Conservation (phyloP, 163 green algal species). For the Volvox carteri region DNA sequence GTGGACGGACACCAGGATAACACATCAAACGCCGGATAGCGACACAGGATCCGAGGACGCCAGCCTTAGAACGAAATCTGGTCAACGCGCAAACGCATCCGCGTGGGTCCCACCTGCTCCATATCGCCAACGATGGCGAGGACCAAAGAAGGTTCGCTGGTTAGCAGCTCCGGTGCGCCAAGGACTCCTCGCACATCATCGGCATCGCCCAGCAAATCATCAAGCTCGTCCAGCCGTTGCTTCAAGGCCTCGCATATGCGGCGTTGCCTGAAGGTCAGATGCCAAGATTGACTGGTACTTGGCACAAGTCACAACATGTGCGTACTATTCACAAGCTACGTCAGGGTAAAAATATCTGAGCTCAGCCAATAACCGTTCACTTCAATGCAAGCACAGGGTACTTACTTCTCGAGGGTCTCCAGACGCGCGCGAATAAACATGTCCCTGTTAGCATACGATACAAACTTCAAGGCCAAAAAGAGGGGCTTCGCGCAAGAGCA, state of each 20-base stretch:
- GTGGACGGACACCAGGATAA: no score
- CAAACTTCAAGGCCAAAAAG: not conserved
- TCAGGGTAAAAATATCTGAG: no score
- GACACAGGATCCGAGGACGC: no score
- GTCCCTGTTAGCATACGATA: conserved; percentile 7
- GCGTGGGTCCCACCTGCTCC: conserved; percentile 41
- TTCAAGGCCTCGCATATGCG: conserved; percentile 16
- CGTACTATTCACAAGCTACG: no score
- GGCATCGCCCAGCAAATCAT: conserved; percentile 13
- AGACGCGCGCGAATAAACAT: conserved; percentile 6
- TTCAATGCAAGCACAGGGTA: no score
- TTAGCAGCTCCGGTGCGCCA: conserved; percentile 2
- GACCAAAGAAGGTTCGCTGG: not conserved
- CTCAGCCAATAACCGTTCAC: not conserved
- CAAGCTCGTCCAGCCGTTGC: conserved; percentile 20
- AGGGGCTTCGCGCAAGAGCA: no score
- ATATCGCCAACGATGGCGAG: conserved; percentile 35
- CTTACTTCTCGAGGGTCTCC: conserved; percentile 25
- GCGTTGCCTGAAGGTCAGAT: conserved; percentile 25
- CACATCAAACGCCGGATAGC: no score
- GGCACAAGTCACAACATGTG: no score
- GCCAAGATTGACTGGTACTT: no score
- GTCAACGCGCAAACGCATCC: no score
- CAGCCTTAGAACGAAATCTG: no score
- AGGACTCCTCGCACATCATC: conserved; percentile 34